Conservation (phyloP, 164 flowering plant genomes). For the Saururus chinensis region DNA sequence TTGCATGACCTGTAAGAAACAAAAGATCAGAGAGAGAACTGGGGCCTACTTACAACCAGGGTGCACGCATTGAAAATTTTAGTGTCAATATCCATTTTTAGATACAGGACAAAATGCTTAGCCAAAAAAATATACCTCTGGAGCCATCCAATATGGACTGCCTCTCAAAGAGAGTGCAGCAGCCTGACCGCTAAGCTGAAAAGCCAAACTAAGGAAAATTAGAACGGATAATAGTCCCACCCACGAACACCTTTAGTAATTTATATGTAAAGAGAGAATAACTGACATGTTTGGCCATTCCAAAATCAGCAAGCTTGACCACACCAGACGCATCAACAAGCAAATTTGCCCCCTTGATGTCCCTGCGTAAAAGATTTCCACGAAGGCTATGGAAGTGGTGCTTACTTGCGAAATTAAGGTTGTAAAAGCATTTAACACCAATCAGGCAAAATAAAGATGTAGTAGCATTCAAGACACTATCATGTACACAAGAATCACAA, state of each 20-base stretch:
- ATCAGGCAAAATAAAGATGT: not conserved
- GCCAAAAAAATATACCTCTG: conserved; percentile 58
- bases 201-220: not conserved
- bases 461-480: not conserved
- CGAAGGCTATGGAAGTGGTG: not conserved
- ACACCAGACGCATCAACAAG: conserved; percentile 91
- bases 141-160: conserved; percentile 99
- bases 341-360: conserved; percentile 92
- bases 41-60: not conserved
- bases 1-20: conserved; percentile 26
- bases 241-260: not conserved
- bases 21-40: not conserved
- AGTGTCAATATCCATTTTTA: not conserved
- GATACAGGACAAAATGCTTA: too few relatives aligned
- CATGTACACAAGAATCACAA: not conserved
- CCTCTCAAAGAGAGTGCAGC: conserved; percentile 85
- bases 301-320: conserved; percentile 98
- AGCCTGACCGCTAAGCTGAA: conserved; percentile 64
- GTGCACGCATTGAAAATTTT: too few relatives aligned
- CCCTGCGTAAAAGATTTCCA: conserved; percentile 32
- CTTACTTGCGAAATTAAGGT: not conserved
- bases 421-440: too few relatives aligned
- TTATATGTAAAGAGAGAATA: not conserved
- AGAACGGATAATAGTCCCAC: not conserved
- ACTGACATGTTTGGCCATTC: conserved; percentile 97